Evolutionary conservation across 805 yeast genomes (phyloP), one percentile per base, ranked within the genome.

Genomic region (Wickerhamiella azymoides): DNA sequence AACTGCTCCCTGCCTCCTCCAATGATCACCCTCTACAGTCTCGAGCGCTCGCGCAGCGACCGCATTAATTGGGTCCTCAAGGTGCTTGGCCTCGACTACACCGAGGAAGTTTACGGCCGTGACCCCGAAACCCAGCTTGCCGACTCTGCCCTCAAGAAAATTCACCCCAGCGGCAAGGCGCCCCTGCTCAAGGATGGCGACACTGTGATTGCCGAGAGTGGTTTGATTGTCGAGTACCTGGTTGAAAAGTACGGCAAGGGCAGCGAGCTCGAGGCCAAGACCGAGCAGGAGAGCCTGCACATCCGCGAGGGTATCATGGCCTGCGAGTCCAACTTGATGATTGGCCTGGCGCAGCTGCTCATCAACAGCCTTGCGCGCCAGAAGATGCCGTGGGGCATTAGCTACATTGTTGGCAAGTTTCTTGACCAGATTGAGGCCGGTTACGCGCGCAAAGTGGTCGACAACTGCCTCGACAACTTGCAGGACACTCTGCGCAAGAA

Each of bases 61-160:
- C 66, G 85, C 46, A 67, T 77, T n/a, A 55, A 73, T 18, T 80
- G 84, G 81, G 59, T 76, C 40, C 60, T 80, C 17, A 83, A 79
- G 51, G 71, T 76, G 39, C 61, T 80, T 13, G 65, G 65, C 10
- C 57, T 79, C 8, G 72, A 72, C 26, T 80, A 77, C 55, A 73
- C 71, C 13, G 60, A 78, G 18, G 70, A 72, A 49, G 54, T 70
- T 2, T 77, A 71, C 58, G 60, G 69, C 45, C 68, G 85, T 40
- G 65, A 71, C 50, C 64, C 67, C 2, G 60, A 62, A 16, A 67
- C 69, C 10, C 64, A 67, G 60, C 62, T 73, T 36, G 76, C 77
- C 2, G 74, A 73, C 2, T 61, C 62, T 1, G 75, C 65, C 27
- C 60, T 77, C 40, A 66, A 65, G 50, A 63, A 71, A 30, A 60